A percentile compares a stretch with the other conserved stretches of the same genome.
phyloP scores from a whole-genome alignment of 2,329 filamentous ascomycete species.

The Penicillium fuscoglaucum region DNA sequence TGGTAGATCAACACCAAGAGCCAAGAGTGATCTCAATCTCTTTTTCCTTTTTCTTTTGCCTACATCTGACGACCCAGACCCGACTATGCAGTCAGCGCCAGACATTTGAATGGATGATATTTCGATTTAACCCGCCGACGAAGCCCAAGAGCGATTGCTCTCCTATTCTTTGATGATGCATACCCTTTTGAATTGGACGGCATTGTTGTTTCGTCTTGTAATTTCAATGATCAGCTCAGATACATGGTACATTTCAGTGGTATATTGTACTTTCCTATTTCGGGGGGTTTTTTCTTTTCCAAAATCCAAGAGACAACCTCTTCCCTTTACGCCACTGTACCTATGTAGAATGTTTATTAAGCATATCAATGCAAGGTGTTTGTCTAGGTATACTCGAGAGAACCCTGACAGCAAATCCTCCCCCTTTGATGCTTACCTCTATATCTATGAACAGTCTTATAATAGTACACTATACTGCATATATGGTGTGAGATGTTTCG shows the following conservation, averaged over 20 bases:
- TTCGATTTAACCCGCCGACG: neutral
- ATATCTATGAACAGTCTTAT: neutral
- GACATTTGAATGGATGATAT: neutral
- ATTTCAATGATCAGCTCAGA: neutral
- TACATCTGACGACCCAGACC: neutral
- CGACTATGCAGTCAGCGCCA: neutral
- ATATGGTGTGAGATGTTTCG: neutral
- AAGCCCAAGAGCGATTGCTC: neutral
- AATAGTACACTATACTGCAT: neutral
- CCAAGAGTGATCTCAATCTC: too few relatives aligned
- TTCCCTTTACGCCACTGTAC: neutral
- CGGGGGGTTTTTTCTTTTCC: too few relatives aligned
- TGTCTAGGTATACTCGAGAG: neutral
- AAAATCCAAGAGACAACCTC: neutral
- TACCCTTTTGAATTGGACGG: neutral
- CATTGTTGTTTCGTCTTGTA: neutral
- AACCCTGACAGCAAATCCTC: too few relatives aligned
- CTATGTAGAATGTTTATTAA: neutral
- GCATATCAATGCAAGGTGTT: neutral
- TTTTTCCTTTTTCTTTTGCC: neutral
- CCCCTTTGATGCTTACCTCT: neutral
- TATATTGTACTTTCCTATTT: neutral
- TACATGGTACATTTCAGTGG: neutral
- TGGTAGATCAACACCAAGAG: too few relatives aligned
- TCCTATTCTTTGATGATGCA: neutral